Evolutionary conservation across 805 yeast species (phyloP), one percentile per base, ranked within the genome.

Genomic region (Ogataea neopini): DNA sequence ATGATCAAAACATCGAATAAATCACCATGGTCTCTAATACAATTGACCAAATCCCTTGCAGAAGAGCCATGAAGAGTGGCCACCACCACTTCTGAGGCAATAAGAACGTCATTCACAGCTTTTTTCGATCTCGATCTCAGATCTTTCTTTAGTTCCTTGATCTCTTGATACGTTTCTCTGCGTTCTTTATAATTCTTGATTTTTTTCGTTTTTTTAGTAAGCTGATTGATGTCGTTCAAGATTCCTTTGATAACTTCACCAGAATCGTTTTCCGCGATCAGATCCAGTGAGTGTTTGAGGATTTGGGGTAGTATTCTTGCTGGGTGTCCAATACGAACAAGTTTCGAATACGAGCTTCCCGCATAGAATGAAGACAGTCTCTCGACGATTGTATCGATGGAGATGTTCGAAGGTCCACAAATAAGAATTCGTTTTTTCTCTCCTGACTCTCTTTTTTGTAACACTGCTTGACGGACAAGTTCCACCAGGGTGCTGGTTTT

Each of bases 271-370:
- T 80, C 83, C 7, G 88, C 76, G 1, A 88, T 70, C 15, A 86
- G 69, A 56, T 91, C 97, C 19, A 91, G 66, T 0, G 96, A 88
- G 62, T 89, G 96, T 18, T 77, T 72, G 28, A 83, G 65, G 46
- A 82, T 84, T 0, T 75, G 58, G 0, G 77, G 76, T 14, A 89
- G 63, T 11, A 92, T 71, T 47, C 97, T 76, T 1, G 97, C 96
- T 0, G 98, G 98, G 64, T 94, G 97, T 0, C 98, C 99, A 30
- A 92, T 76, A 59, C 99, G 74, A 9, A 92, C 71, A n/a, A 94
- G 66, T 42, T 60, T 58, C 7, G 58, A 36, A 47, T 79, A 60
- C 34, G 72, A 65, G 10, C 75, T 72, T 8, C 48, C 54, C 1
- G 72, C 72, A 34, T 74, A 60, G 33, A 73, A 66, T 23, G 65